A percentile compares a stretch with the other conserved stretches of the same genome.
These are phyloP conservation scores for Geranium incanum DNA, from an alignment of 441 rosid genomes.

Conservation along the genomic window DNA sequence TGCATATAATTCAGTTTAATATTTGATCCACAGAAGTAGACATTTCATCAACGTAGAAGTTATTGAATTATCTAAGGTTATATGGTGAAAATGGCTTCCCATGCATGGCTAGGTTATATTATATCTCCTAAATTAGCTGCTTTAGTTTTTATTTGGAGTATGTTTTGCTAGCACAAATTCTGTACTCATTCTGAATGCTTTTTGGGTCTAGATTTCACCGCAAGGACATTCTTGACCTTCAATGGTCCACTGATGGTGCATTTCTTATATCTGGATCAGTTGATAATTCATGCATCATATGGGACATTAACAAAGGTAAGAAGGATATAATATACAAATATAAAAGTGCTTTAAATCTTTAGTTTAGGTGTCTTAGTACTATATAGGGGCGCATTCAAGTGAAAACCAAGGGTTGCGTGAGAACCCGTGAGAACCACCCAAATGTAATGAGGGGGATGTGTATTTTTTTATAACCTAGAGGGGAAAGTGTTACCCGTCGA, in stretches of 20 bases:
- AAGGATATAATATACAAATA: conserved; percentile 7
- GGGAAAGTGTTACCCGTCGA: too few relatives aligned
- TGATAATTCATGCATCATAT: conserved; percentile 90
- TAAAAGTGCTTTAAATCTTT: not conserved
- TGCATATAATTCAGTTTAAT: too few relatives aligned
- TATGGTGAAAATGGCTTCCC: too few relatives aligned
- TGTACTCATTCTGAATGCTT: conserved; percentile 15
- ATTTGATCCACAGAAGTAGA: too few relatives aligned
- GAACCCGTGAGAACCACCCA: too few relatives aligned
- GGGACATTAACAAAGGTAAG: conserved; percentile 86
- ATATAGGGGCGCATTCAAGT: too few relatives aligned
- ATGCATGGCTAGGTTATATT: not conserved
- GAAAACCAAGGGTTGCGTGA: too few relatives aligned
- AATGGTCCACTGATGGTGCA: conserved; percentile 77
- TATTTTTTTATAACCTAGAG: too few relatives aligned
- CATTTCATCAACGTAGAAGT: too few relatives aligned
- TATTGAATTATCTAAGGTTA: too few relatives aligned
- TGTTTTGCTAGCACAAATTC: conserved; percentile 2
- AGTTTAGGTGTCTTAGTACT: not conserved
- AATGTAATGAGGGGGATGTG: too few relatives aligned
- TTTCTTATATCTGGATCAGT: conserved; percentile 88
- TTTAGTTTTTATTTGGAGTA: not conserved
- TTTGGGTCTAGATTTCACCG: conserved; percentile 60
- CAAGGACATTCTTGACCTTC: conserved; percentile 82
- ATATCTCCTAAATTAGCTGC: not conserved